A percentile compares a stretch with the other conserved stretches of the same genome.
Conservation (phyloP, 192 early-diverging fungal genomes). For the Coemansia sp. region DNA sequence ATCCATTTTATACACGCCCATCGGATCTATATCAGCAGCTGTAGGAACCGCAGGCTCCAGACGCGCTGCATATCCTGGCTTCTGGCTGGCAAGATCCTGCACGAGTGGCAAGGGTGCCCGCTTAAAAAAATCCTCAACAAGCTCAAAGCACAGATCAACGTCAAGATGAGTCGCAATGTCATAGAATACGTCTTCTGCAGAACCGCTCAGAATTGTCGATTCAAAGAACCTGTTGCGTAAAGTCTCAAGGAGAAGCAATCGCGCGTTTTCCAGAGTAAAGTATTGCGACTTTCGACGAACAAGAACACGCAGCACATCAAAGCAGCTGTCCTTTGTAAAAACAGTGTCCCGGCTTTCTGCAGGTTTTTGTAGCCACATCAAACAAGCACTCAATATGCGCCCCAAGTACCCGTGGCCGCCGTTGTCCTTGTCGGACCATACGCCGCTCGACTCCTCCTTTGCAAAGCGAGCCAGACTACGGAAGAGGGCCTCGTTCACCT, state of each 20-base stretch:
- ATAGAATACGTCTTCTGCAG: conserved; percentile 51
- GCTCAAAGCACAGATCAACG: conserved; percentile 43
- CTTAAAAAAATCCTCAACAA: conserved; percentile 47
- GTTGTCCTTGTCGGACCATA: conserved; percentile 26
- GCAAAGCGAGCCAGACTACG: conserved; percentile 53
- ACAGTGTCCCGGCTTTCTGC: conserved; percentile 48
- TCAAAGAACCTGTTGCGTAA: conserved; percentile 52
- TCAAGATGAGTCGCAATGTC: conserved; percentile 51
- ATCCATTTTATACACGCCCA: conserved; percentile 51
- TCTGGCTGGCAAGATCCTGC: conserved; percentile 9
- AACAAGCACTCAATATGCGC: conserved; percentile 41
- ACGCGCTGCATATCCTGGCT: conserved; percentile 27
- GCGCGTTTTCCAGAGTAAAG: conserved; percentile 38
- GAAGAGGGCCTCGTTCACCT: conserved; percentile 47
- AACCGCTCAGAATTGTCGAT: conserved; percentile 51
- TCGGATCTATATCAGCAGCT: conserved; percentile 32
- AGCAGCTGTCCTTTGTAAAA: conserved; percentile 54
- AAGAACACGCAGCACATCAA: conserved; percentile 53
- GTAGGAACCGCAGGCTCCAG: conserved; percentile 20
- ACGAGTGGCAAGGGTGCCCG: conserved; percentile 39
- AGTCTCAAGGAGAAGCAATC: conserved; percentile 44
- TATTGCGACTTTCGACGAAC: conserved; percentile 49
- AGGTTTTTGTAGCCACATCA: conserved; percentile 49
- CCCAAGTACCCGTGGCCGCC: conserved; percentile 40
- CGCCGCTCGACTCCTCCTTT: conserved; percentile 46